These are phyloP conservation scores for Mycena sanguinolenta DNA, from an alignment of 768 basidiomycete species.

Conservation along the genomic window DNA sequence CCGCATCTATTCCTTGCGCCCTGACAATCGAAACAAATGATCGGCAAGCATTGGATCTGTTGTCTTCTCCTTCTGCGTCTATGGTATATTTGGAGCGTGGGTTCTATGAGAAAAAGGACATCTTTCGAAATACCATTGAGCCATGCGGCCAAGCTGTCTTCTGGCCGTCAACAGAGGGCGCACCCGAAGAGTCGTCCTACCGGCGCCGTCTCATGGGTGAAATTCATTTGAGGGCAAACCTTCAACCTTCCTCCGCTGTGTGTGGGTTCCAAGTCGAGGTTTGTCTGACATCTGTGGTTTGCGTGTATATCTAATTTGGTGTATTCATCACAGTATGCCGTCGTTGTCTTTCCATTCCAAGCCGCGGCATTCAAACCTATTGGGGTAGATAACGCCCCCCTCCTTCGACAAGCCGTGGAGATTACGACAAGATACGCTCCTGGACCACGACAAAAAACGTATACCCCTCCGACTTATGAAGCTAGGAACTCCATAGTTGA, in stretches of 20 bases:
- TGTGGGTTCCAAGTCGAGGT: constrained; percentile 31
- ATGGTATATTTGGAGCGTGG: constrained; percentile 33
- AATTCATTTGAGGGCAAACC: constrained; percentile 25
- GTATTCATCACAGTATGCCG: constrained; percentile 26
- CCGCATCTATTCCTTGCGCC: constrained; percentile 27
- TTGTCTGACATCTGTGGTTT: not conserved
- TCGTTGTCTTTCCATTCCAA: constrained; percentile 35
- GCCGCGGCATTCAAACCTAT: constrained; percentile 31
- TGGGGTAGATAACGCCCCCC: constrained; percentile 12
- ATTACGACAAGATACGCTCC: constrained; percentile 33
- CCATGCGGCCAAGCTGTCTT: constrained; percentile 32
- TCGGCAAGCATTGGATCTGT: constrained; percentile 31
- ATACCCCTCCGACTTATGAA: constrained; percentile 26
- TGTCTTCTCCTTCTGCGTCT: constrained; percentile 22
- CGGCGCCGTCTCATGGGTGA: constrained; percentile 35
- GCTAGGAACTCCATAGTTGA: constrained; percentile 22
- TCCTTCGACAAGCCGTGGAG: constrained; percentile 27
- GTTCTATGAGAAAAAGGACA: constrained; percentile 12
- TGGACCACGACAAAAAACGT: constrained; percentile 29
- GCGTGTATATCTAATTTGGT: not conserved
- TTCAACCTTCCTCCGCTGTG: constrained; percentile 27
- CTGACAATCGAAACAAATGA: constrained; percentile 28
- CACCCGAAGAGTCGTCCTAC: constrained; percentile 8
- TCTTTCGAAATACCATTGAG: constrained; percentile 6
- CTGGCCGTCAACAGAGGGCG: constrained; percentile 34